These are phyloP conservation scores for Colletotrichum somersetense DNA, from an alignment of 2,329 filamentous ascomycete genomes.

Conservation along the genomic window DNA sequence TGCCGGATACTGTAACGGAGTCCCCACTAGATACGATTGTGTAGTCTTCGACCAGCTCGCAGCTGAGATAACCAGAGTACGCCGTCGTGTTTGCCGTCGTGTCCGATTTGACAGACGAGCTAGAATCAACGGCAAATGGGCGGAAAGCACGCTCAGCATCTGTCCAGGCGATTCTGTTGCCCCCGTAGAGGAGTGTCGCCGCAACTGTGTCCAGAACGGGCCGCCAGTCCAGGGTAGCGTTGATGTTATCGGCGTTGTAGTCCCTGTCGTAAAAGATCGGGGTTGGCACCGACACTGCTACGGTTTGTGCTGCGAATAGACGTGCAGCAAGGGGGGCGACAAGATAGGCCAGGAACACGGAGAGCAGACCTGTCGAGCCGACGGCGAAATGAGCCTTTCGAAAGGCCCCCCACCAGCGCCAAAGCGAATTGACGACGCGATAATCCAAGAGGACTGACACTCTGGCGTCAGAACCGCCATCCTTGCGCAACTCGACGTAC, in stretches of 20 bases:
- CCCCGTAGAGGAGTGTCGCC: constrained; percentile 9
- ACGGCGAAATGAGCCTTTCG: constrained; percentile 5
- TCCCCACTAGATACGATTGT: not conserved
- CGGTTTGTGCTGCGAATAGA: constrained; percentile 11
- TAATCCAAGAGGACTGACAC: constrained; percentile 15
- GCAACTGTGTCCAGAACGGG: constrained; percentile 12
- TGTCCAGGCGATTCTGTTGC: constrained; percentile 16
- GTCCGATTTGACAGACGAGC: not conserved
- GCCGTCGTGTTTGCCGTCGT: constrained; percentile 14
- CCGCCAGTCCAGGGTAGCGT: constrained; percentile 22
- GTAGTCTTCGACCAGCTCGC: constrained; percentile 17
- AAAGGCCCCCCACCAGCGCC: constrained; percentile 22
- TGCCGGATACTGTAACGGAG: not conserved
- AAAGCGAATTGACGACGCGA: constrained; percentile 10
- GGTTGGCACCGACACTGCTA: not conserved
- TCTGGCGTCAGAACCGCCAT: constrained; percentile 5
- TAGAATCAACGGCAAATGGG: not conserved
- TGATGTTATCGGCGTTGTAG: not conserved
- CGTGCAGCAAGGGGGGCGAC: constrained; percentile 17
- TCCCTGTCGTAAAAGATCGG: not conserved
- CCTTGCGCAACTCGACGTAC: constrained; percentile 19
- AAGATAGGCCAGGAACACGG: constrained; percentile 7
- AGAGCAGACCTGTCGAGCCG: constrained; percentile 6
- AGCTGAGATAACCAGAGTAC: constrained; percentile 19
- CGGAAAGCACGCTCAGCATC: constrained; percentile 7